Conservation (phyloP, 75 land plant genomes). For the Adiantum capillusveneris region DNA sequence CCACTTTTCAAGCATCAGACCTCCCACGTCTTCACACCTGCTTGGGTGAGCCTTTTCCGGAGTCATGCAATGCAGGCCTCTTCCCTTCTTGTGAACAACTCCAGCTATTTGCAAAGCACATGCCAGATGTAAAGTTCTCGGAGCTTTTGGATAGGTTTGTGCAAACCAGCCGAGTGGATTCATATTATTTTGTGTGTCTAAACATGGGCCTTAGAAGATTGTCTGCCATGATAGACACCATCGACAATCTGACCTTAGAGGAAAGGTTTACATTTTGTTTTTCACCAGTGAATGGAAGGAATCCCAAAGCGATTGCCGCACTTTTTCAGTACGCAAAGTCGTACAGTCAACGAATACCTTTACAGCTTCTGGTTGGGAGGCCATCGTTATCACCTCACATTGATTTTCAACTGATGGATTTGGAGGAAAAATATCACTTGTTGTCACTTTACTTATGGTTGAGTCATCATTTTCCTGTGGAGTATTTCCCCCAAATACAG, state of each 20-base stretch:
- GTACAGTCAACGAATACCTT: slow-evolving; percentile 61
- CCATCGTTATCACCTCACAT: slow-evolving; percentile 60
- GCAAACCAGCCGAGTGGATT: slow-evolving; percentile 72
- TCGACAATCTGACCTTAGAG: slow-evolving; percentile 60
- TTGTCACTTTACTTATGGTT: slow-evolving; percentile 92
- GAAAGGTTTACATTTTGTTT: slow-evolving; percentile 91
- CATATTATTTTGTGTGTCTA: slow-evolving; percentile 69
- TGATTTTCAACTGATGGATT: slow-evolving; percentile 78
- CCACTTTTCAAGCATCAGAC: slow-evolving; percentile 64
- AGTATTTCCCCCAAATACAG: slow-evolving; percentile 60
- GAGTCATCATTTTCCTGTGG: slow-evolving; percentile 64
- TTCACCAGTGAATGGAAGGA: slow-evolving; percentile 82
- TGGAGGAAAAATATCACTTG: slow-evolving; percentile 84
- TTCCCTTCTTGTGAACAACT: slow-evolving; percentile 92
- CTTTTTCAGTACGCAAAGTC: slow-evolving; percentile 61
- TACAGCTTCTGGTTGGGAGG: slow-evolving; percentile 62
- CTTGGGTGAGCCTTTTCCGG: slow-evolving; percentile 70
- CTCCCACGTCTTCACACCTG: slow-evolving; percentile 65
- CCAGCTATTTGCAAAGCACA: slow-evolving; percentile 83
- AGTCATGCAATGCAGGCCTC: slow-evolving; percentile 68
- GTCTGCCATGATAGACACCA: slow-evolving; percentile 76
- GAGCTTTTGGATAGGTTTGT: slow-evolving; percentile 69
- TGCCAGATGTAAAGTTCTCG: slow-evolving; percentile 46
- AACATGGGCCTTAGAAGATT: slow-evolving; percentile 69
- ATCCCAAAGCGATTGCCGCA: slow-evolving; percentile 79